These are phyloP conservation scores for Trypethelium eluteriae DNA, from an alignment of 495 filamentous ascomycete species.

Conservation along the genomic window DNA sequence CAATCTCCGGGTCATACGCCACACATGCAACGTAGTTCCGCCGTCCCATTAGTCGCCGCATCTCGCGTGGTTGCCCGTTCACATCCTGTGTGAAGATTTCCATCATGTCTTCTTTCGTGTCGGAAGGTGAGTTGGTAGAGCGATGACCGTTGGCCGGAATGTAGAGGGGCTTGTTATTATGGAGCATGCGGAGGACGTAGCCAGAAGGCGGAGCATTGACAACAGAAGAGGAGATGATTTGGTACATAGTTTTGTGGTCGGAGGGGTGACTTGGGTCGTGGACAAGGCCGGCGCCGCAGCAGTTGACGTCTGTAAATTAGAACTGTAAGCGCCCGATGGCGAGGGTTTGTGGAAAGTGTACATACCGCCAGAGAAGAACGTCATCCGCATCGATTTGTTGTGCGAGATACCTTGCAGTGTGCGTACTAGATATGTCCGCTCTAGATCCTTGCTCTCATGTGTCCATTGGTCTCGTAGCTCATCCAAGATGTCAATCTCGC, in stretches of 20 bases:
- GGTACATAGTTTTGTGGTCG: constrained; percentile 99
- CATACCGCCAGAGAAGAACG: constrained; percentile 78
- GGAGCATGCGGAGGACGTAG: constrained; percentile 85
- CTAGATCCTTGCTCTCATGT: constrained; percentile 93
- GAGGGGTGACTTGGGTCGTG: constrained; percentile 85
- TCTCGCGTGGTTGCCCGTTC: constrained; percentile 67
- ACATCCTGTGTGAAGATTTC: constrained; percentile 94
- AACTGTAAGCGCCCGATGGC: neutral
- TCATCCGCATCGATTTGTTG: constrained; percentile 91
- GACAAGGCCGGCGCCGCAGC: constrained; percentile 84
- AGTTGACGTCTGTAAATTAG: constrained; percentile 60
- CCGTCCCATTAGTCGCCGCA: constrained; percentile 82
- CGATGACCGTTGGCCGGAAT: constrained; percentile 85
- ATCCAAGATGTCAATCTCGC: constrained; percentile 91
- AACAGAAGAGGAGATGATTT: constrained; percentile 84
- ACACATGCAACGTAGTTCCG: constrained; percentile 93
- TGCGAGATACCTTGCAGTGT: constrained; percentile 91
- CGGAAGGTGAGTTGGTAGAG: constrained; percentile 52
- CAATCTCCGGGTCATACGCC: constrained; percentile 79
- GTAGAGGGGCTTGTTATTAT: constrained; percentile 85
- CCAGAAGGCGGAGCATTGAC: constrained; percentile 77
- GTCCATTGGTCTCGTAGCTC: constrained; percentile 96
- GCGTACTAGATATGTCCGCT: constrained; percentile 91
- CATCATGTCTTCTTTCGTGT: constrained; percentile 99
- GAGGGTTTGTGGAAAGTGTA: constrained; percentile 9